phyloP scores from a whole-genome alignment of 495 filamentous ascomycete genomes.

The Cudoniella acicularis region DNA sequence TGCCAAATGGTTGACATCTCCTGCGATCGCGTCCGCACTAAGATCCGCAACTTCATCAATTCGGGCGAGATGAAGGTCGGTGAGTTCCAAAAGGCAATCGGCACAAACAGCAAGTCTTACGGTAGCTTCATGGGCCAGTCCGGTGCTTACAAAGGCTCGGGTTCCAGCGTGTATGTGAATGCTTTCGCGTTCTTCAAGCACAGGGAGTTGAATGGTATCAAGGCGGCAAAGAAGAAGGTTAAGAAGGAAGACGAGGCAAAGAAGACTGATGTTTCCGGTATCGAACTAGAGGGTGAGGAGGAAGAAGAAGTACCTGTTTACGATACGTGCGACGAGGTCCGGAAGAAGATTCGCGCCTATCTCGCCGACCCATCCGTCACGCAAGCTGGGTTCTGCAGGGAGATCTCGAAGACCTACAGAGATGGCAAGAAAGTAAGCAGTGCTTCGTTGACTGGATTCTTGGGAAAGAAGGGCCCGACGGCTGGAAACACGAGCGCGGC shows the following conservation, averaged over 20 bases:
- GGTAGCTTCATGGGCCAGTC: conserved; percentile 34
- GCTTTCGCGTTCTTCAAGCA: conserved; percentile 39
- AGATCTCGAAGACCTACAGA: conserved; percentile 34
- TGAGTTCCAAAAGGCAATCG: conserved; percentile 39
- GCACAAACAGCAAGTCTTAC: conserved; percentile 29
- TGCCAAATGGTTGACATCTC: conserved; percentile 24
- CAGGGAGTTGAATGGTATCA: conserved; percentile 29
- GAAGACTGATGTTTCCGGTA: conserved; percentile 30
- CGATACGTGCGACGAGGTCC: conserved; percentile 55
- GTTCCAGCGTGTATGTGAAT: conserved; percentile 13
- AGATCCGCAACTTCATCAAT: conserved; percentile 40
- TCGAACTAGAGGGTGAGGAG: conserved; percentile 39
- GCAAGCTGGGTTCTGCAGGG: conserved; percentile 48
- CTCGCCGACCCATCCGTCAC: conserved; percentile 43
- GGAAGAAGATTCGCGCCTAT: conserved; percentile 47
- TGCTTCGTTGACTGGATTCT: conserved; percentile 43
- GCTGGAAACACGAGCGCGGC: conserved; percentile 38
- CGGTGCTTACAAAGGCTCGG: conserved; percentile 30
- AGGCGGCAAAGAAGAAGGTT: conserved; percentile 28
- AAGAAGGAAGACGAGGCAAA: conserved; percentile 18
- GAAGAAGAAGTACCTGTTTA: conserved; percentile 40
- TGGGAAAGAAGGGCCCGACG: conserved; percentile 39
- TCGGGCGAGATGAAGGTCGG: conserved; percentile 44
- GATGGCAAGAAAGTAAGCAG: conserved; percentile 27
- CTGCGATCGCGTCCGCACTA: conserved; percentile 39